Conservation (phyloP, 805 yeast species). For the Sugiyamaella valdiviana region DNA sequence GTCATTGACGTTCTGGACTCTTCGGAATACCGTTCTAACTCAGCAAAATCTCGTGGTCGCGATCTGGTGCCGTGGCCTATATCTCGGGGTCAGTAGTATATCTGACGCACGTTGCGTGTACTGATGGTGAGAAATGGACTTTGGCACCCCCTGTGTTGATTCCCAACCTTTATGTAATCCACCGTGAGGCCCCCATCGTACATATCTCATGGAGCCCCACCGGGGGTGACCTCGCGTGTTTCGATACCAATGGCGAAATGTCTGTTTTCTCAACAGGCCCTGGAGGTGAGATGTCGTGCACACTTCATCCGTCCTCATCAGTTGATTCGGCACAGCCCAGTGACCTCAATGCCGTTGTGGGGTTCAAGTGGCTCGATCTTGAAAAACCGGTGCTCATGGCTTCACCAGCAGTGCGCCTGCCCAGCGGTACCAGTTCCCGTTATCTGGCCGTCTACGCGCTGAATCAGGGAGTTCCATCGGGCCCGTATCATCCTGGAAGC, state of each 20-base stretch:
- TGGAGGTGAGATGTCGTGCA: conserved; percentile 19
- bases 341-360: conserved; percentile 30
- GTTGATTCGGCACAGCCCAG: conserved; percentile 4
- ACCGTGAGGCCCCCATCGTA: conserved; percentile 16
- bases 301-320: conserved; percentile 13
- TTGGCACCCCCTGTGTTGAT: conserved; percentile 51
- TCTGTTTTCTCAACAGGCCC: conserved; percentile 26
- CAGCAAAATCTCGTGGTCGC: conserved; percentile 62
- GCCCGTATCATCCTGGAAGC: conserved; percentile 60
- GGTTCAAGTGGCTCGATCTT: conserved; percentile 67
- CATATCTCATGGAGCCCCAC: conserved; percentile 58
- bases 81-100: conserved; percentile 39
- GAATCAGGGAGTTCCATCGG: conserved; percentile 51
- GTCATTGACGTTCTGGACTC: neutral
- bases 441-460: conserved; percentile 43
- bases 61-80: conserved; percentile 78
- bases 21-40: neutral
- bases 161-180: conserved; percentile 19
- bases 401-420: conserved; percentile 47
- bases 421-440: conserved; percentile 11
- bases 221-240: conserved; percentile 75
- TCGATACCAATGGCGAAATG: conserved; percentile 44
- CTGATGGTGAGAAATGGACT: conserved; percentile 75
- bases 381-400: conserved; percentile 60
- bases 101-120: conserved; percentile 64